Base-by-base conservation (phyloP, 495 filamentous ascomycete species). In the Aspergillus incahuasiensis region DNA sequence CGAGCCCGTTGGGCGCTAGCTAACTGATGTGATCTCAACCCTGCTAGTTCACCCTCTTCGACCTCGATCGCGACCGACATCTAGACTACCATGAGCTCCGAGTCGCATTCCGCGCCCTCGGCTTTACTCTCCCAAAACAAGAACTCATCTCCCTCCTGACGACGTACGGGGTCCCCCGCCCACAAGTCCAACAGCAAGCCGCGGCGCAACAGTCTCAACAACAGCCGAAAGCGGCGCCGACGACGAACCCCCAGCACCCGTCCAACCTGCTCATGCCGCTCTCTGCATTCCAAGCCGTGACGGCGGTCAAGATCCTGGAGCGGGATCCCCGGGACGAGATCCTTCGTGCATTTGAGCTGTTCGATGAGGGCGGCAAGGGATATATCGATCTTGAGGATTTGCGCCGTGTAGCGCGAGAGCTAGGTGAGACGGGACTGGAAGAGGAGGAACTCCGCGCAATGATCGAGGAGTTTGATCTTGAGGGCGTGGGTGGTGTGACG, bases 1-100 rank as follows among this genome's bases (percentile, higher is more conserved):
- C n/a, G n/a, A 28, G 3, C 8, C 25, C 25, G 25, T 8, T 8
- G 4, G 25, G 25, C 25, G 8, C 8, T 3, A 1, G n/a, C 22
- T 53, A 32, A 53, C 22, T n/a, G 47, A 22, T 7, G n/a, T n/a
- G n/a, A n/a, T n/a, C n/a, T 28, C 5, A 12, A 35, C 16, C 19
- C 35, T 13, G 15, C 21, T 44, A 97, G 92, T 97, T 97, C 75
- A 85, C 83, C 52, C 88, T 97, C 68, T 97, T 97, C 78, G 92
- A 97, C 72, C 88, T 96, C 55, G 94, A 97, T 80, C 92, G 92
- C 74, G 92, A 97, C 77, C 81, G 84, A 49, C 82, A 88, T 63
- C 90, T 97, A 60, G 92, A 96, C 72, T 97, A 96, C 82, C 92
- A 96, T 71, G 92, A 97, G 71, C 89, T 97, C 68, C 92, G 94